Base-by-base conservation (phyloP, 768 basidiomycete genomes). In the Hygrophorus russula region DNA sequence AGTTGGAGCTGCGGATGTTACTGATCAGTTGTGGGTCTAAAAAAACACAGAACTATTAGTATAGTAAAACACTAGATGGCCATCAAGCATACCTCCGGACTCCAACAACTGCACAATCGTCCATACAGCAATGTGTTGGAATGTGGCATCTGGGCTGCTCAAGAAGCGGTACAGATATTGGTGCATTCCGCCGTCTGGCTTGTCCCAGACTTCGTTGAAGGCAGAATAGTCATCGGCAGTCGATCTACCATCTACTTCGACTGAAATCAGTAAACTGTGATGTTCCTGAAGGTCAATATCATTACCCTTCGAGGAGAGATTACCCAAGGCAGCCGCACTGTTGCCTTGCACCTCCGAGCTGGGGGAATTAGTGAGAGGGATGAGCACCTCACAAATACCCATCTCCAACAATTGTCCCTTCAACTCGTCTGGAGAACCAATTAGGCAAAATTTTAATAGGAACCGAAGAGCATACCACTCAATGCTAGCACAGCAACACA, bases 51-150 rank as follows among this genome's bases (percentile, higher is more conserved):
- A 45, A n/a, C n/a, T 39, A 17, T 36, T 40, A 35, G 47, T 13
- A 18, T 24, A 3, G 29, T 38, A 33, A 45, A 27, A 18, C 36
- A 20, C 35, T 12, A n/a, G 19, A 24, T 18, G 36, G 17, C 6
- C 14, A 1, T 31, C 3, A 13, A 1, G 51, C 67, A 34, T 51
- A 87, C 85, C 88, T 48, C 89, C 87, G n/a, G 94, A 94, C 59
- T 99, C 96, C 19, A 99, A 71, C 15, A 99, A 66, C 58, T 99
- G 96, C 18, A 97, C 93, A 51, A 98, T 93, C 0, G 96, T 97
- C 96, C 96, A 99, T 35, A 99, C 92, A 28, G 96, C 96, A 49
- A 98, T 99, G 58, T 99, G 96, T 61, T 97, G 93, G 82, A 99
- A 99, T 0, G 96, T 99, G 11, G 89, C 83, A 56, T 99, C 96